A percentile compares a stretch with the other conserved stretches of the same genome.
Conservation (phyloP, 108 stramenopile genomes). For the Seminavis robusta region DNA sequence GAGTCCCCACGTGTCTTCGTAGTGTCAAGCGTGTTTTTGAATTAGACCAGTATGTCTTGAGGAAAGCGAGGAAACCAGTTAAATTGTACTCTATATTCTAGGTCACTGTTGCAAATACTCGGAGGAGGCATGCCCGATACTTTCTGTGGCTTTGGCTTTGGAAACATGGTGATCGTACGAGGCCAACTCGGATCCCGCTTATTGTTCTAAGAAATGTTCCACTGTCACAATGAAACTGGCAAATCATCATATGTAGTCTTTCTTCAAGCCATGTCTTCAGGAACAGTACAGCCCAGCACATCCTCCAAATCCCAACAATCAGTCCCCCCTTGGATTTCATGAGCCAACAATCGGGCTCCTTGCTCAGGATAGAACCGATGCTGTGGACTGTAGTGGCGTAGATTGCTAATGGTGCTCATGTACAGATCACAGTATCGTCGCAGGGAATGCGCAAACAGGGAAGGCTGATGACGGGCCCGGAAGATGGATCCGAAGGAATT, state of each 20-base stretch:
- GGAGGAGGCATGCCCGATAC: no score
- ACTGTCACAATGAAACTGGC: no score
- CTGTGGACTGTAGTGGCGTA: constrained; percentile 73
- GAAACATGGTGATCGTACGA: no score
- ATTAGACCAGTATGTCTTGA: constrained; percentile 78
- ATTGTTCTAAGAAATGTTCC: no score
- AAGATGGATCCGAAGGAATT: constrained; percentile 88
- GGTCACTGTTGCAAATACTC: no score
- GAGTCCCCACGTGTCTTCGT: constrained; percentile 83
- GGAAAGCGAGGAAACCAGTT: background rate
- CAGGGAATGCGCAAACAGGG: constrained; percentile 64
- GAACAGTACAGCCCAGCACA: no score
- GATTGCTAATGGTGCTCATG: constrained; percentile 61
- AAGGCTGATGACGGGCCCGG: constrained; percentile 79
- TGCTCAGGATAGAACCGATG: constrained; percentile 84
- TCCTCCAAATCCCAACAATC: constrained; percentile 55
- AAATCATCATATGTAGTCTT: no score
- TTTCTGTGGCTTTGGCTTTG: no score
- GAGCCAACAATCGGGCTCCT: constrained; percentile 62
- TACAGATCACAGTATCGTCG: constrained; percentile 69
- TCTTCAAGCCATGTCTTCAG: no score
- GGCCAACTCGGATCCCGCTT: no score
- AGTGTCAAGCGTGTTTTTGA: constrained; percentile 85
- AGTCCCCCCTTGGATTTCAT: constrained; percentile 57
- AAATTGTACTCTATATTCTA: no score